Conservation (phyloP, 345 rosid genomes). For the Laguncularia racemosa region DNA sequence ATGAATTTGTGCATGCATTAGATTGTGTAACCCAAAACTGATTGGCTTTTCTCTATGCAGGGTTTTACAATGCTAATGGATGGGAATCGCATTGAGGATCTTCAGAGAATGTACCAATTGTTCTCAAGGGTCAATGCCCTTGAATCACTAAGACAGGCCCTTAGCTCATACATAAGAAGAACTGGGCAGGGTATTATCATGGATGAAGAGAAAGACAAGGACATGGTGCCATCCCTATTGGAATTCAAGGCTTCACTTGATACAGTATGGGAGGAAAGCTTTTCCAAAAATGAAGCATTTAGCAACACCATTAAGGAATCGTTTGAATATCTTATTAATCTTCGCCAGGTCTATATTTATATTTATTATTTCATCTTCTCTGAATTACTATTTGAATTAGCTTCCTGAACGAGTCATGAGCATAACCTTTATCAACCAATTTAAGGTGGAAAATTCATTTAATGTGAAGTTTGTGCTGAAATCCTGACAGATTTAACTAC, state of each 20-base stretch:
- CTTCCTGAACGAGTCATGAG: background rate
- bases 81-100: constrained; percentile 88
- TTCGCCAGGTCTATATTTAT: constrained; percentile 69
- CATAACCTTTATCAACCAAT: background rate
- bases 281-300: constrained; percentile 80
- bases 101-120: constrained; percentile 69
- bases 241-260: constrained; percentile 94
- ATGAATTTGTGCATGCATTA: background rate
- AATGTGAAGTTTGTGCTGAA: background rate
- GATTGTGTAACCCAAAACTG: background rate
- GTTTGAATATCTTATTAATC: constrained; percentile 89
- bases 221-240: constrained; percentile 79
- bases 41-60: constrained; percentile 29
- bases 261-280: constrained; percentile 87
- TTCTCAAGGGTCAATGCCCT: constrained; percentile 81
- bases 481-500: background rate
- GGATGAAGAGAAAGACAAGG: constrained; percentile 99
- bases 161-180: constrained; percentile 71
- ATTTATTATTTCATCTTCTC: background rate
- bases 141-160: constrained; percentile 77
- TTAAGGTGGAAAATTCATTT: background rate
- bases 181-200: constrained; percentile 76
- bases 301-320: constrained; percentile 89
- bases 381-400: too few relatives aligned
- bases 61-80: constrained; percentile 88